Evolutionary conservation across 192 early-diverging fungal species (phyloP).

Genomic region (Coemansia guatemalensis): DNA sequence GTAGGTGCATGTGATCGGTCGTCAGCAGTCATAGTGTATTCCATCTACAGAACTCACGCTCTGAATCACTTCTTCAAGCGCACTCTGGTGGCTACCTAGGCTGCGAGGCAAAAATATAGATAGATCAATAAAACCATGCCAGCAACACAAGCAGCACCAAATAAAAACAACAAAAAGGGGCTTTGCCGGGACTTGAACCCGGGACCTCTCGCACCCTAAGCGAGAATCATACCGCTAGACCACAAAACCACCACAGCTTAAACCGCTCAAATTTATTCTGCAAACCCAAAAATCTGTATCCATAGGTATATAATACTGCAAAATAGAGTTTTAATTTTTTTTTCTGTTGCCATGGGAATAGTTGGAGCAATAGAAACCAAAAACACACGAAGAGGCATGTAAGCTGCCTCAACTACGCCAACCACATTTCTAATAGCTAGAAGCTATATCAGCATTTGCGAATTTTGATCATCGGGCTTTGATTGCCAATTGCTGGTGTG

Average conservation of each 20-base stretch:
- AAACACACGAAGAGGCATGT: too few species aligned
- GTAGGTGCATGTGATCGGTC: neutral
- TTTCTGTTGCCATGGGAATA: too few species aligned
- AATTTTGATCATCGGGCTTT: too few species aligned
- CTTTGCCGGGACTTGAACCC: conserved; percentile 58
- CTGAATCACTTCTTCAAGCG: neutral
- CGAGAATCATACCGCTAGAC: conserved; percentile 59
- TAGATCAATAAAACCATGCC: neutral
- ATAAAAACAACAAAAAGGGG: conserved; percentile 27
- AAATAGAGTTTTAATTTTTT: too few species aligned
- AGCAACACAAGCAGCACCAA: neutral
- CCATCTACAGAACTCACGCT: neutral
- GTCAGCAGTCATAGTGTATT: neutral
- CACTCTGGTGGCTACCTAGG: neutral
- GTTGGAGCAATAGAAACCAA: too few species aligned
- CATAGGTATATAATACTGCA: too few species aligned
- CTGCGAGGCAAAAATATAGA: neutral
- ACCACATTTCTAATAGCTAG: too few species aligned
- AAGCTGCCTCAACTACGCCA: too few species aligned
- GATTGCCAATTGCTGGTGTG: neutral
- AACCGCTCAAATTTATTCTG: neutral
- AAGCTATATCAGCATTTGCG: too few species aligned
- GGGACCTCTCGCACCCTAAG: conserved; percentile 59
- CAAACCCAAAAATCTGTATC: too few species aligned
- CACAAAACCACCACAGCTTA: conserved; percentile 18